Evolutionary conservation across 495 filamentous ascomycete genomes (phyloP).

Genomic region (Aspergillus homomorphus): DNA sequence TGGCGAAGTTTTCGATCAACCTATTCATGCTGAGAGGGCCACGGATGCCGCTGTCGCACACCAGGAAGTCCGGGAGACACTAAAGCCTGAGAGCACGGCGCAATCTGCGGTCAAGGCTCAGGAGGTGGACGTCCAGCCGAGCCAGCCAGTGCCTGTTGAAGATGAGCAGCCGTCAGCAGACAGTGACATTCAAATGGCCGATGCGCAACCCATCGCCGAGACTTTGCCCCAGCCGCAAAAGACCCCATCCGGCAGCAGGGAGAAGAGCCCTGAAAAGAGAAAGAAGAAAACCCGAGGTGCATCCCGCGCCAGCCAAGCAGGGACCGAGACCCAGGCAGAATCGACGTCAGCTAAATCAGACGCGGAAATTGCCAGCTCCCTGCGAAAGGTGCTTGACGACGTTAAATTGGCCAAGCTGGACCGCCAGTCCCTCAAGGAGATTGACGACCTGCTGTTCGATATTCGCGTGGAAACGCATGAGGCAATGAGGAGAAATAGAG

Average conservation of each 20-base stretch:
- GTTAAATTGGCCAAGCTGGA: constrained; percentile 51
- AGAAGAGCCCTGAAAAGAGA: background rate
- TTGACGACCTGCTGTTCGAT: constrained; percentile 68
- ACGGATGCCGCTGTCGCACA: background rate
- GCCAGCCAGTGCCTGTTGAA: constrained; percentile 3
- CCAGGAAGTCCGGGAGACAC: background rate
- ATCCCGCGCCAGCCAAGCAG: constrained; percentile 15
- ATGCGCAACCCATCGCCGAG: constrained; percentile 14
- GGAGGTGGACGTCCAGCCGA: constrained; percentile 6
- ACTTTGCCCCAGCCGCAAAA: background rate
- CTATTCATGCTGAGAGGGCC: background rate
- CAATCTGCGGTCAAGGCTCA: background rate
- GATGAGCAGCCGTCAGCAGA: background rate
- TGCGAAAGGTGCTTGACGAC: constrained; percentile 49
- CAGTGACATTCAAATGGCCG: constrained; percentile 18
- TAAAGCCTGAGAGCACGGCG: background rate
- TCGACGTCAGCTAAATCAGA: background rate
- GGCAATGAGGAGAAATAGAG: constrained; percentile 48
- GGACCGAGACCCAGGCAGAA: constrained; percentile 4
- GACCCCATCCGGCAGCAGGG: background rate
- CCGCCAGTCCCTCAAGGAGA: constrained; percentile 50
- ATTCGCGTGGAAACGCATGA: constrained; percentile 62
- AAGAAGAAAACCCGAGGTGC: background rate
- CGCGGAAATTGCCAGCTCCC: constrained; percentile 42
- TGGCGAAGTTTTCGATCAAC: background rate